These are phyloP conservation scores for Jamesozyma piceae DNA, from an alignment of 805 yeast species.

Conservation along the genomic window DNA sequence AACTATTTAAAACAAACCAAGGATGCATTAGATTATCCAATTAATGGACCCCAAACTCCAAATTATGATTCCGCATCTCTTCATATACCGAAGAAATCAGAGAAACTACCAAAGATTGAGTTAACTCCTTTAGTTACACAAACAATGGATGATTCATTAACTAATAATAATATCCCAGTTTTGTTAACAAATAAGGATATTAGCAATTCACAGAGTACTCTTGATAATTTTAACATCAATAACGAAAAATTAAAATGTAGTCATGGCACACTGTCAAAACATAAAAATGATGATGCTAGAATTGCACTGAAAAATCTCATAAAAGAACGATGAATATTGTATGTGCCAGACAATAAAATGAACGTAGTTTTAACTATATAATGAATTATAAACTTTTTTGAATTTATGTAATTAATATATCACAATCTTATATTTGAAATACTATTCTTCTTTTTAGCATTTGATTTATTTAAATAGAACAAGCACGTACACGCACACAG, in stretches of 20 bases:
- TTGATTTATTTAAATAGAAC: too few relatives aligned
- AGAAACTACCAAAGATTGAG: slow-evolving; percentile 7
- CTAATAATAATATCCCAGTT: slow-evolving; percentile 1
- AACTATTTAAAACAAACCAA: not conserved
- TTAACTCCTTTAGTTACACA: slow-evolving; percentile 25
- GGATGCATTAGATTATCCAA: not conserved
- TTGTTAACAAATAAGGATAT: not conserved
- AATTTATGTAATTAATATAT: too few relatives aligned
- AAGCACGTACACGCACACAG: not conserved
- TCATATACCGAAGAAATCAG: not conserved
- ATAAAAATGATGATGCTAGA: slow-evolving; percentile 24
- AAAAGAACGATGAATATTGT: slow-evolving; percentile 8
- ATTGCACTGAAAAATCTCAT: slow-evolving; percentile 24
- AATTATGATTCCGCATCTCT: not conserved
- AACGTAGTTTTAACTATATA: too few relatives aligned
- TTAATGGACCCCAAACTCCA: not conserved
- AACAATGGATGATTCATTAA: slow-evolving; percentile 20
- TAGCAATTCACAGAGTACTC: not conserved
- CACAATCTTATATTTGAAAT: too few relatives aligned
- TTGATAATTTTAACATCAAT: not conserved
- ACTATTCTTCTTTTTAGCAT: too few relatives aligned
- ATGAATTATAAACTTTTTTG: too few relatives aligned
- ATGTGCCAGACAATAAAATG: not conserved
- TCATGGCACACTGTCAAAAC: not conserved
- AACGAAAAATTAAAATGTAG: too few relatives aligned